A percentile compares a stretch with the other conserved stretches of the same genome.
Evolutionary conservation across 176 grass and related monocot genomes (phyloP).

Genomic region (Juncus effusus): DNA sequence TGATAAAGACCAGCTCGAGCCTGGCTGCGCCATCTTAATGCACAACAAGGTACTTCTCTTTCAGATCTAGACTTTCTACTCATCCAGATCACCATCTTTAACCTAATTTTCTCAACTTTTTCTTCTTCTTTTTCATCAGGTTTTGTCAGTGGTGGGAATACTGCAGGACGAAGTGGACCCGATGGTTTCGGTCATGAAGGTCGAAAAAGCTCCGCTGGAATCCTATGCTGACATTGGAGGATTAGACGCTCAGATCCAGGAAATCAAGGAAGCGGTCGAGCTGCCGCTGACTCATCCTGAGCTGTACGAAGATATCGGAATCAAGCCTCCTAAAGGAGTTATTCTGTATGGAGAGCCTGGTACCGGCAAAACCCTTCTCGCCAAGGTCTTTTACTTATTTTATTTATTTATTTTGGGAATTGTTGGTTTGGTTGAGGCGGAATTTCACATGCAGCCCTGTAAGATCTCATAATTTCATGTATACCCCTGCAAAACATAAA

Average conservation of each 20-base stretch:
- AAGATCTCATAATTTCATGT: too few species aligned
- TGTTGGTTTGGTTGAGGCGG: neutral
- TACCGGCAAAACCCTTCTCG: slow-evolving; percentile 81
- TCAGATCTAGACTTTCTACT: neutral
- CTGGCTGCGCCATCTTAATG: slow-evolving; percentile 81
- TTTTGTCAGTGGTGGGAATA: slow-evolving; percentile 79
- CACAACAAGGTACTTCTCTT: slow-evolving; percentile 65
- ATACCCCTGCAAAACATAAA: too few species aligned
- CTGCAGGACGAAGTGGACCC: slow-evolving; percentile 91
- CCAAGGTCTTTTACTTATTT: slow-evolving; percentile 51
- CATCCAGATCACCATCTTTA: neutral
- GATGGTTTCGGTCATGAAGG: slow-evolving; percentile 96
- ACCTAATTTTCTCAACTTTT: slow-evolving; percentile 6
- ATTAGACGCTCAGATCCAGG: slow-evolving; percentile 87
- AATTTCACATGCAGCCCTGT: too few species aligned
- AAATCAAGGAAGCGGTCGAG: slow-evolving; percentile 91
- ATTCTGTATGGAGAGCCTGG: slow-evolving; percentile 86
- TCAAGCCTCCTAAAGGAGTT: slow-evolving; percentile 82
- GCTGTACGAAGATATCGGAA: slow-evolving; percentile 88
- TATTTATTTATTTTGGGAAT: neutral
- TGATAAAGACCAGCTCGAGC: slow-evolving; percentile 91
- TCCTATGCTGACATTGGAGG: slow-evolving; percentile 91
- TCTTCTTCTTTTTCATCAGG: slow-evolving; percentile 41
- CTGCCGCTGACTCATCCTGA: slow-evolving; percentile 89
- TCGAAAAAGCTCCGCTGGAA: slow-evolving; percentile 81